Conservation (phyloP, 176 grass and related monocot species). For the Rhynchospora tenuis region DNA sequence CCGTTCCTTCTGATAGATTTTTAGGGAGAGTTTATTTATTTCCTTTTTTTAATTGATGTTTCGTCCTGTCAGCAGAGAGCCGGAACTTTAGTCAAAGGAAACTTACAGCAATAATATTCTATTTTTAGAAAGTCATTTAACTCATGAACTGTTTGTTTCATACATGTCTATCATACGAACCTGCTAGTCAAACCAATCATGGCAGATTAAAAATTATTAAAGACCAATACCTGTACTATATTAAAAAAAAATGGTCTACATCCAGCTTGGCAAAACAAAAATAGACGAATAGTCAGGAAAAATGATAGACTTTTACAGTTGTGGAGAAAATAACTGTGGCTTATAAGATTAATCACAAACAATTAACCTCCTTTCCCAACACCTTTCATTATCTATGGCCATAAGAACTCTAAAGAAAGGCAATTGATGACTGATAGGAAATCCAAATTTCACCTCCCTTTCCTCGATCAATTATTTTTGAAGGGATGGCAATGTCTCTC, state of each 20-base stretch:
- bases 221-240: not conserved
- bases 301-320: not conserved
- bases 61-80: no score
- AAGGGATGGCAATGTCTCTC: slow-evolving; percentile 18
- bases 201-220: not conserved
- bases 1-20: no score
- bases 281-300: not conserved
- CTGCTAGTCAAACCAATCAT: not conserved
- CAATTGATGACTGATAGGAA: slow-evolving; percentile 11
- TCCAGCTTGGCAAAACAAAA: slow-evolving; percentile 14
- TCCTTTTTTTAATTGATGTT: no score
- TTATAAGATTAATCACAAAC: not conserved
- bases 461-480: not conserved
- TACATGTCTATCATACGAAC: not conserved
- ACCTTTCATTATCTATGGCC: not conserved
- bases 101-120: not conserved
- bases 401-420: slow-evolving; percentile 20
- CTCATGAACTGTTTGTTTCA: not conserved
- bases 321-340: not conserved
- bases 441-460: slow-evolving; percentile 3
- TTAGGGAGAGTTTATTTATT: no score
- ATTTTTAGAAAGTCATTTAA: not conserved
- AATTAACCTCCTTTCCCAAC: not conserved
- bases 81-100: not conserved
- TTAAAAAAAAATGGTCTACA: not conserved